Percentiles rank a stretch among this genome's conserved stretches.
phyloP scores from a whole-genome alignment of 2,329 filamentous ascomycete species.

The Diaporthe destruens region DNA sequence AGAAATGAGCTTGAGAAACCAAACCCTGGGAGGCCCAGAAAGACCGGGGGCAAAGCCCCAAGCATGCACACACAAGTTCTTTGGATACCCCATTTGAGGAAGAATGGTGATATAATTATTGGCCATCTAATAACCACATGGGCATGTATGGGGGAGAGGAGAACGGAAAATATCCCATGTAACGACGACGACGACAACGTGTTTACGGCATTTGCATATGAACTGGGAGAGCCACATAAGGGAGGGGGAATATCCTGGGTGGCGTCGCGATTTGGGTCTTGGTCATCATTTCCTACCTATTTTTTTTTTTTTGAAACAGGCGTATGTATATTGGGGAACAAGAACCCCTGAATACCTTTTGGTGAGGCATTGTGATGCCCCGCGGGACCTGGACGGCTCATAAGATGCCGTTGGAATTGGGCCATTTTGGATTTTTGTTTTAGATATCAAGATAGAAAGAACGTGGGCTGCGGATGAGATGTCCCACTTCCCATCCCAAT shows the following conservation, averaged over 20 bases:
- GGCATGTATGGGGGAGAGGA: neutral
- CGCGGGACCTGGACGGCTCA: neutral
- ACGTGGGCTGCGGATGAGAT: neutral
- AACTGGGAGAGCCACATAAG: neutral
- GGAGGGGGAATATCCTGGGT: neutral
- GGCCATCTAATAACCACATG: slow-evolving; percentile 17
- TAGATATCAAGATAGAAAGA: slow-evolving; percentile 27
- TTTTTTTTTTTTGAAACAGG: slow-evolving; percentile 3
- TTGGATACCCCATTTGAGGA: neutral
- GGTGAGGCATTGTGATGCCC: neutral
- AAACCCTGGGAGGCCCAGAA: too few relatives aligned
- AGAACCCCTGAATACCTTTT: neutral
- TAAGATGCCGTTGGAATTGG: neutral
- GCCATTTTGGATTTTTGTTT: neutral
- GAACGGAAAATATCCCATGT: neutral
- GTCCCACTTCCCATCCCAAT: neutral
- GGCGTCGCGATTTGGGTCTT: neutral
- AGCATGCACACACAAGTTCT: neutral
- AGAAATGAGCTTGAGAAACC: neutral
- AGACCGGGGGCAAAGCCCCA: too few relatives aligned
- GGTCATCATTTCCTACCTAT: neutral
- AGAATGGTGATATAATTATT: neutral
- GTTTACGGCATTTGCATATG: slow-evolving; percentile 30
- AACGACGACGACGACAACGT: slow-evolving; percentile 17
- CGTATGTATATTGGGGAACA: neutral